These are phyloP conservation scores for Davidsoniella virescens DNA, from an alignment of 2,329 filamentous ascomycete species.

Conservation along the genomic window DNA sequence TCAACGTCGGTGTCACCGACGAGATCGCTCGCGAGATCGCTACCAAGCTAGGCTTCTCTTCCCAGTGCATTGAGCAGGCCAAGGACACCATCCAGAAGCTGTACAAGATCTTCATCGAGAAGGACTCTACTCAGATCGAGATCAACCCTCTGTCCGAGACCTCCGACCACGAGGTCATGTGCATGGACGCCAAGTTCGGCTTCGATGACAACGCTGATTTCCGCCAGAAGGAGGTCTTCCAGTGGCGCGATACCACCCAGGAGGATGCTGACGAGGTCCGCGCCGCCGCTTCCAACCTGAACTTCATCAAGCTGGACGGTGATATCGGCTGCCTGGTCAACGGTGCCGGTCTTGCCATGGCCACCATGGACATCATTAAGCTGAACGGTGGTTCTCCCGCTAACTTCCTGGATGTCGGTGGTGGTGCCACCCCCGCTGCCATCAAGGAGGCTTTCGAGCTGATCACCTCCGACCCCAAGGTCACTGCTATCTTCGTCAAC, in stretches of 20 bases:
- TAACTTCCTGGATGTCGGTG: slow-evolving; percentile 98
- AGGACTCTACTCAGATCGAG: slow-evolving; percentile 97
- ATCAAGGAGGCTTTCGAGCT: slow-evolving; percentile 97
- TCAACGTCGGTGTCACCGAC: slow-evolving; percentile 88
- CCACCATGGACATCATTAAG: slow-evolving; percentile 99
- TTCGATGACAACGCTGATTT: slow-evolving; percentile 99
- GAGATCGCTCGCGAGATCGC: slow-evolving; percentile 84
- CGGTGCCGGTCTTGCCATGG: slow-evolving; percentile 97
- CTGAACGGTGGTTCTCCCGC: slow-evolving; percentile 89
- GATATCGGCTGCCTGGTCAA: slow-evolving; percentile 99
- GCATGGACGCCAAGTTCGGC: slow-evolving; percentile 98
- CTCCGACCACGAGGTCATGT: slow-evolving; percentile 91
- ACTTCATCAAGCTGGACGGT: slow-evolving; percentile 99
- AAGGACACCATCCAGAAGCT: slow-evolving; percentile 96
- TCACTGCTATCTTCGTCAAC: slow-evolving; percentile 98
- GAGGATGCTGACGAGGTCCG: slow-evolving; percentile 97
- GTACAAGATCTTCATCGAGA: slow-evolving; percentile 97
- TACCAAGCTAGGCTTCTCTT: slow-evolving; percentile 85
- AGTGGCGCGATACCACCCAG: slow-evolving; percentile 84
- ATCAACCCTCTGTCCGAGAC: slow-evolving; percentile 99
- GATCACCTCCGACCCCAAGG: slow-evolving; percentile 96
- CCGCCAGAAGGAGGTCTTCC: slow-evolving; percentile 92
- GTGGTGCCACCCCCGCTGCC: slow-evolving; percentile 88
- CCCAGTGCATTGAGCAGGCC: slow-evolving; percentile 91
- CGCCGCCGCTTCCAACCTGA: slow-evolving; percentile 83